phyloP scores from a whole-genome alignment of 129 eudicot species.

The Chrysanthemum makinoi region DNA sequence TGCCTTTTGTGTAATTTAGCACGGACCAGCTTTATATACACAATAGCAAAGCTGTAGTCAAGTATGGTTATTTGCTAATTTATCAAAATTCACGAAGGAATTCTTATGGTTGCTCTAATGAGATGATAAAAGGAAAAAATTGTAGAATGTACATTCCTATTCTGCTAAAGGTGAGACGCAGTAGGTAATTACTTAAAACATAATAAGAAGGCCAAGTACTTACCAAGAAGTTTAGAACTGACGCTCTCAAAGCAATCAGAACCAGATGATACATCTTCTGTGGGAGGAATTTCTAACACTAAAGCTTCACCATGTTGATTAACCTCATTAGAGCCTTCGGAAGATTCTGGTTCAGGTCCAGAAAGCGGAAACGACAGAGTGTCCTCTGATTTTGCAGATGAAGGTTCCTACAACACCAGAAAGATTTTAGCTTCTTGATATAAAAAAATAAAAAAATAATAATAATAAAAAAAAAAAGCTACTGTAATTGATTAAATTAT shows the following conservation, averaged over 20 bases:
- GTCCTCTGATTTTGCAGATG: constrained; percentile 27
- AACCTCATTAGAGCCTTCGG: constrained; percentile 65
- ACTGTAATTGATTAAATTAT: too few species aligned
- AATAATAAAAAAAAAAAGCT: too few species aligned
- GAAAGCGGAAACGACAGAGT: constrained; percentile 35
- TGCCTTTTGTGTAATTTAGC: too few species aligned
- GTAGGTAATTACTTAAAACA: background rate
- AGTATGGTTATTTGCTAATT: too few species aligned
- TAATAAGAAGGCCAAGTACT: constrained; percentile 9
- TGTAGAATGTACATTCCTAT: too few species aligned
- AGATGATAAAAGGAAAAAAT: too few species aligned
- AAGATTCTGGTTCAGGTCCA: constrained; percentile 49
- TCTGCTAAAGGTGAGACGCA: too few species aligned
- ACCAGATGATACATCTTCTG: constrained; percentile 67
- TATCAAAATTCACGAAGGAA: too few species aligned
- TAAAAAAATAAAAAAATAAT: background rate
- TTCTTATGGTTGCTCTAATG: too few species aligned
- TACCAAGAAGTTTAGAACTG: constrained; percentile 77
- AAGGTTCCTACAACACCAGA: constrained; percentile 35
- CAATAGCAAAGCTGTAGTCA: too few species aligned
- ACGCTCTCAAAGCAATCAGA: constrained; percentile 80
- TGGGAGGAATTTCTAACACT: constrained; percentile 51
- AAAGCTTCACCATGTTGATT: constrained; percentile 72
- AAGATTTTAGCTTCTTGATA: constrained; percentile 1
- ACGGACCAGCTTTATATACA: too few species aligned